A percentile compares a stretch with the other conserved stretches of the same genome.
Evolutionary conservation across 2,329 filamentous ascomycete genomes (phyloP).

Genomic region (Colletotrichum brevisporum): DNA sequence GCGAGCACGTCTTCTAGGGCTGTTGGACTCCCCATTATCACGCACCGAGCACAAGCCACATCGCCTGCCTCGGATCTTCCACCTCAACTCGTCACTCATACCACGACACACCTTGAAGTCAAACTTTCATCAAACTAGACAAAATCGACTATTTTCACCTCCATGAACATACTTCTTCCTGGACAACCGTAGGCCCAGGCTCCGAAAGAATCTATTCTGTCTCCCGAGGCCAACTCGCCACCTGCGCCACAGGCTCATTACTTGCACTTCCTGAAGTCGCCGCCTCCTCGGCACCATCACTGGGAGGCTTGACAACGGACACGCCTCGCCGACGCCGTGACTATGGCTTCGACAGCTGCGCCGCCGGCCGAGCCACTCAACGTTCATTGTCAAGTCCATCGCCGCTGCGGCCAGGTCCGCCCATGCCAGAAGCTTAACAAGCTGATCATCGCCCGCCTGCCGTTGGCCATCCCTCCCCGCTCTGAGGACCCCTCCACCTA

Average conservation of each 20-base stretch:
- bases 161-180: background rate
- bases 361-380: constrained; percentile 21
- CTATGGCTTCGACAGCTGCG: constrained; percentile 28
- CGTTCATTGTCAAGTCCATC: constrained; percentile 60
- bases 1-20: constrained; percentile 27
- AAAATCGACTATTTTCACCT: constrained; percentile 2
- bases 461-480: constrained; percentile 77
- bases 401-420: constrained; percentile 64
- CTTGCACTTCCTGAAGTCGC: constrained; percentile 11
- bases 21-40: constrained; percentile 1
- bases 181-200: background rate
- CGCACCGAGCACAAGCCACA: constrained; percentile 12
- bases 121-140: background rate
- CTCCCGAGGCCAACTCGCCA: background rate
- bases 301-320: constrained; percentile 5
- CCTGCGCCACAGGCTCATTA: constrained; percentile 12
- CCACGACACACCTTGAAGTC: background rate
- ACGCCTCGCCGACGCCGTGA: constrained; percentile 18
- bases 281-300: constrained; percentile 4
- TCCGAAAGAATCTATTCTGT: background rate
- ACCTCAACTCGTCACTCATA: background rate
- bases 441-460: constrained; percentile 77
- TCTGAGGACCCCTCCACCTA: constrained; percentile 72
- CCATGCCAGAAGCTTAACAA: constrained; percentile 79
- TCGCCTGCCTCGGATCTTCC: background rate